Base-by-base conservation (phyloP, 176 grass and related monocot genomes). In the Aechmea fasciata region DNA sequence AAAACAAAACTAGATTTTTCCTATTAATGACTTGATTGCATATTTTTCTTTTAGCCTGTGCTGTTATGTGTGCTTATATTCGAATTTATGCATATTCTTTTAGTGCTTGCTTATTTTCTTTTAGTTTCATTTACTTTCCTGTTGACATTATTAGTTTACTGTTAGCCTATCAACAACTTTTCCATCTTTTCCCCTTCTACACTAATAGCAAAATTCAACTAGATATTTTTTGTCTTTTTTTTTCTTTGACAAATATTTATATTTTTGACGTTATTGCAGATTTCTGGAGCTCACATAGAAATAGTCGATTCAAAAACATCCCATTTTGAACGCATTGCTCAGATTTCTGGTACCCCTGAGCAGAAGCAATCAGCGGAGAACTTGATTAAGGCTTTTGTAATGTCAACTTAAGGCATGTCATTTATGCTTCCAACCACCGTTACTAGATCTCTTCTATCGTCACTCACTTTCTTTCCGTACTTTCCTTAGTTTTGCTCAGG, bases 321-420 rank as follows among this genome's bases (percentile, higher is more conserved):
- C 19, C 94, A 77, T 67, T 91, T 72, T 81, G 94, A 93, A 13
- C 84, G 88, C 75, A 77, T 93, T 77, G 94, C 94, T 64, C 73
- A 77, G 28, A 93, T 99, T 74, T 93, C 87, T 61, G 90, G 94
- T 55, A 93, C 81, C 47, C 59, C 72, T 61, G 82, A 90, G 55
- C 87, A 99, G 82, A 89, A 84, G 74, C 90, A 85, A 50, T 87
- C 90, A 11, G 87, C 94, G 48, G 90, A 93, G 77, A 92, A 90
- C 86, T 83, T 93, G 81, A 93, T 99, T 71, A 90, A 88, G 80
- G 94, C 90, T 57, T 99, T 99, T 75, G 82, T 99, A 72, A 83
- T 93, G 82, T 90, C 89, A 49, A 85, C 93, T 48, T 97, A 81
- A 81, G 77, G 63, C 81, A 67, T 51, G 49, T 49, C 50, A 65